Conservation (phyloP, 495 filamentous ascomycete species). For the Lophiotrema nucula region DNA sequence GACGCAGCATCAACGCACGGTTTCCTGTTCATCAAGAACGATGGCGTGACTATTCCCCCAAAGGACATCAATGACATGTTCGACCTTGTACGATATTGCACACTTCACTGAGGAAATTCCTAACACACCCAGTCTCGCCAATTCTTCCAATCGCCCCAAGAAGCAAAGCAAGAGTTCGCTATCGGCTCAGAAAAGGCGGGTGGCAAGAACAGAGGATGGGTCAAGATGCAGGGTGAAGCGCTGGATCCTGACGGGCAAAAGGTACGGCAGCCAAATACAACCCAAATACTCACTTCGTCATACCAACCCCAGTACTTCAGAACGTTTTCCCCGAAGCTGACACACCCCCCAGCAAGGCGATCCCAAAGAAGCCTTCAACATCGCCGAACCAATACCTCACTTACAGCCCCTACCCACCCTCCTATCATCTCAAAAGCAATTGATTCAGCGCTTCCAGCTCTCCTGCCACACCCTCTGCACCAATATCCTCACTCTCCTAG, state of each 20-base stretch:
- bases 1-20: constrained; percentile 77
- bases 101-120: constrained; percentile 4
- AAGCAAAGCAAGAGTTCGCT: constrained; percentile 70
- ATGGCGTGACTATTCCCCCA: constrained; percentile 60
- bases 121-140: constrained; percentile 58
- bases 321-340: too few species aligned
- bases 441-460: constrained; percentile 63
- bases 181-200: constrained; percentile 60
- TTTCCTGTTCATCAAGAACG: constrained; percentile 82
- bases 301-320: too few species aligned
- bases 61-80: constrained; percentile 72
- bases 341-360: constrained; percentile 67
- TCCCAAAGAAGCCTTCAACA: constrained; percentile 95
- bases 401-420: constrained; percentile 74
- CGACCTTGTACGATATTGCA: constrained; percentile 57
- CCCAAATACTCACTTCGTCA: too few species aligned
- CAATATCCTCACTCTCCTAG: constrained; percentile 66
- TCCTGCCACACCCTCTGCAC: constrained; percentile 72
- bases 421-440: constrained; percentile 58
- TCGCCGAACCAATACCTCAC: constrained; percentile 73
- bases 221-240: constrained; percentile 81
- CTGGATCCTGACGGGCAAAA: constrained; percentile 81
- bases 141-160: constrained; percentile 70
- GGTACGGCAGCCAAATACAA: constrained; percentile 46
- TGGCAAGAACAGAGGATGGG: constrained; percentile 79